Evolutionary conservation across 441 rosid genomes (phyloP), one percentile per base, ranked within the genome.

Genomic region (Erodium moschatum): DNA sequence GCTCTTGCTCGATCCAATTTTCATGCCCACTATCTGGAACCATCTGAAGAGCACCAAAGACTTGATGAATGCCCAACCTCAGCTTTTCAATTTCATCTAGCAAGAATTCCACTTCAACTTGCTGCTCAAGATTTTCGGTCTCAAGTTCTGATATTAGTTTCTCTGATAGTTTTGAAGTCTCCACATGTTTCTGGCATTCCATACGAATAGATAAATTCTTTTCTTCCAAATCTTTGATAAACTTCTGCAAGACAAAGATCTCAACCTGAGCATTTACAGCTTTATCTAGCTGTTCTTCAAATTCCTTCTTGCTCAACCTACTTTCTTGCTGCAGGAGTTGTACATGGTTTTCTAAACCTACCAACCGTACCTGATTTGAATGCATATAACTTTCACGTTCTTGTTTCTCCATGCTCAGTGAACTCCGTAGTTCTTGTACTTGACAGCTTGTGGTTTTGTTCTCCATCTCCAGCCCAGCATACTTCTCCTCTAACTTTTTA

Each of bases 111-210:
- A 82, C 79, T 79, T 86, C 96, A 78, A 89, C 82, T 75, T 84
- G 90, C 81, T 84, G 91, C 81, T 86, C 91, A 0, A 89, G 86
- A 82, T 83, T 89, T 81, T 86, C 95, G 40, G 76, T 82, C 80
- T 89, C 89, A 72, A 89, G 74, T 69, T 85, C 87, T 13, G 84
- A 65, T 40, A 89, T 85, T 72, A 86, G 74, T 68, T 81, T 83
- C 65, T 82, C 83, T 2, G 91, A 85, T 29, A 84, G 67, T 50
- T 85, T 86, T 0, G 89, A 83, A 15, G 85, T 83, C 77, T 89
- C 90, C 0, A 75, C 81, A 65, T 86, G 81, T 75, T 83, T 84
- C 73, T 85, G 84, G 73, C 90, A 86, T 71, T 89, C 95, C 15
- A 82, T 72, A 72, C 82, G 69, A 38, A 85, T 78, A 71, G 89